These are phyloP conservation scores for Daedalea quercina DNA, from an alignment of 768 basidiomycete species.

Conservation along the genomic window DNA sequence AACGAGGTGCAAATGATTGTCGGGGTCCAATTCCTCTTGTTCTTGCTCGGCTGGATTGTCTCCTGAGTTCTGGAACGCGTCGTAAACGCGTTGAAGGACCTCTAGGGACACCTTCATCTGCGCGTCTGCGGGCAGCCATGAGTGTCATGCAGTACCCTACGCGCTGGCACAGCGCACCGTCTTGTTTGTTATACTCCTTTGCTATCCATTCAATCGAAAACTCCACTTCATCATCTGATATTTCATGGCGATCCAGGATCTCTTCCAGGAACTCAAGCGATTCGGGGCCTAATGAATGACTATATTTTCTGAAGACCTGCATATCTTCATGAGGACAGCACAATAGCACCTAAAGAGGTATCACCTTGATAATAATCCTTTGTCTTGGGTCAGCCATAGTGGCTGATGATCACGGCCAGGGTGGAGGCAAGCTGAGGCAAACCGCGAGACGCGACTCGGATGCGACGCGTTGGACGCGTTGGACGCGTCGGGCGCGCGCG, in stretches of 20 bases:
- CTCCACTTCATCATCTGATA: conserved; percentile 63
- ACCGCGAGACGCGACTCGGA: conserved; percentile 2
- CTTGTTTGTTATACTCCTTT: conserved; percentile 85
- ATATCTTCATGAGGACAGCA: not conserved
- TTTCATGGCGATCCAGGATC: conserved; percentile 65
- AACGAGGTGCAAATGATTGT: conserved; percentile 75
- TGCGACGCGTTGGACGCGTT: conserved; percentile 17
- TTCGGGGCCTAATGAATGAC: conserved; percentile 80
- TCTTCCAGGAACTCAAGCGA: conserved; percentile 65
- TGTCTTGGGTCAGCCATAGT: conserved; percentile 34
- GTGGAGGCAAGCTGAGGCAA: conserved; percentile 7
- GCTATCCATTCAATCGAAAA: conserved; percentile 74
- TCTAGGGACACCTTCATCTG: conserved; percentile 74
- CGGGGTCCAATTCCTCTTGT: conserved; percentile 67
- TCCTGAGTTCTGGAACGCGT: conserved; percentile 62
- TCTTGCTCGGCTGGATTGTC: conserved; percentile 37
- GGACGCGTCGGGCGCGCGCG: not conserved
- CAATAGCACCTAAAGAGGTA: too few species aligned
- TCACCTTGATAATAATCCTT: conserved; percentile 38
- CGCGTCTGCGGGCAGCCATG: conserved; percentile 45
- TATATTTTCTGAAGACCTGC: conserved; percentile 84
- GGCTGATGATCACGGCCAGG: not conserved
- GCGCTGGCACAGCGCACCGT: conserved; percentile 44
- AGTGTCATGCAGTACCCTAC: not conserved
- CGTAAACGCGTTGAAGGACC: conserved; percentile 67